Base-by-base conservation (phyloP, 352 stramenopile genomes). In the Globisporangium irregulare region DNA sequence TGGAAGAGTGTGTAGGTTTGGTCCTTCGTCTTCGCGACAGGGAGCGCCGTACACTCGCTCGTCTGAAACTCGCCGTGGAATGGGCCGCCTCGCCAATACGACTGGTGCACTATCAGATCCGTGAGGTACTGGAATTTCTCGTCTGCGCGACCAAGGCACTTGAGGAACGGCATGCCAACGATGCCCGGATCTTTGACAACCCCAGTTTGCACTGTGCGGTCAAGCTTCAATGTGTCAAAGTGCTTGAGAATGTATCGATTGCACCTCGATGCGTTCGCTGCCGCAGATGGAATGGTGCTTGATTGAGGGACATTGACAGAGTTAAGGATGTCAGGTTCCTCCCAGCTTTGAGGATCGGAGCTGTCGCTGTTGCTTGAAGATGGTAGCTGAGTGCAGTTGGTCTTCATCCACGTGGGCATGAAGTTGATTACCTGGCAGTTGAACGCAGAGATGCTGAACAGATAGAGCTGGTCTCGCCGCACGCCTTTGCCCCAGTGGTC, bases 401-500 rank as follows among this genome's bases (percentile, higher is more conserved):
- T 32, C 2, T 66, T 46, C 56, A 77, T 29, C 73, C 76, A 83
- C 10, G 27, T 24, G 4, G 68, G 60, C 4, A 65, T 55, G 50
- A 80, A 67, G 62, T 83, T 83, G 68, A 77, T 46, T 5, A 80
- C 69, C 0, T 72, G 34, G 57, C 76, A 83, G 14, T 73, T 64
- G 0, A 73, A 73, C 0, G 76, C 62, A 22, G 76, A 83, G 29
- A 81, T 77, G 57, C 71, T 80, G 64, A 69, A 75, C 18, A 77
- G 25, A 29, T 67, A 75, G 3, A 74, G 50, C 24, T 79, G 69
- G 34, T 59, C 59, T 25, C 73, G 73, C 0, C 73, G 67, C 10
- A 63, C n/a, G 1, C 62, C 48, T 14, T 72, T 70, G 22, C 76
- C 73, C 61, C 66, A 79, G 56, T 73, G 71, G 57, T 78, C 74